Conservation (phyloP, 1,284 basidiomycete genomes). For the Stereum hirsutum region DNA sequence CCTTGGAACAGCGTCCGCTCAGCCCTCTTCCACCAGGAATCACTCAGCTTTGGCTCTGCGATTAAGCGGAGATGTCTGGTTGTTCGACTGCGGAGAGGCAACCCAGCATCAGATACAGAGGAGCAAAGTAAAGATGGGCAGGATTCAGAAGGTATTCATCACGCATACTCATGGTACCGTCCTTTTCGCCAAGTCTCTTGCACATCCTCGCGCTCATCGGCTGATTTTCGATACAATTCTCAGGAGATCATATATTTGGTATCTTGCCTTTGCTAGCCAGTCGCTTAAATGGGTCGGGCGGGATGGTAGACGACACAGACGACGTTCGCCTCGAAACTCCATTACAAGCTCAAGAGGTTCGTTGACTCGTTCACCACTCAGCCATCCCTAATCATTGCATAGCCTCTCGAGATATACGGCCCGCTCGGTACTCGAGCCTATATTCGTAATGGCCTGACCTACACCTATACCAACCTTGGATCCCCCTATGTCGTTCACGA, state of each 20-base stretch:
- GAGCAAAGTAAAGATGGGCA: conserved; percentile 66
- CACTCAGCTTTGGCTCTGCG: conserved; percentile 64
- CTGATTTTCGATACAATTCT: background rate
- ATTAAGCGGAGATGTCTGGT: conserved; percentile 60
- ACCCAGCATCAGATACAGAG: conserved; percentile 78
- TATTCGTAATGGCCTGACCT: conserved; percentile 62
- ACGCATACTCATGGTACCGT: conserved; percentile 85
- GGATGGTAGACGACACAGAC: conserved; percentile 46
- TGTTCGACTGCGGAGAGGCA: conserved; percentile 90
- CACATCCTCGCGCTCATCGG: background rate
- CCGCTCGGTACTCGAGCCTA: conserved; percentile 81
- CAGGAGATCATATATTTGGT: conserved; percentile 85
- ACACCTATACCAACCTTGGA: conserved; percentile 66
- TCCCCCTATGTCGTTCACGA: conserved; percentile 87
- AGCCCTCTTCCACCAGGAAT: conserved; percentile 66
- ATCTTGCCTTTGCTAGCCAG: conserved; percentile 65
- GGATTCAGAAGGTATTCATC: conserved; percentile 82
- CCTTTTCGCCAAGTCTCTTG: background rate
- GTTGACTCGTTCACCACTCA: too few species aligned
- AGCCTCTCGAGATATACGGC: conserved; percentile 82
- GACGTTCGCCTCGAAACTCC: too few species aligned
- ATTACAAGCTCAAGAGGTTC: conserved; percentile 27
- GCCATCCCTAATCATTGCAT: conserved; percentile 1
- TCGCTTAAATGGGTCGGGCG: conserved; percentile 64
- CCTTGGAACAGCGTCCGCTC: conserved; percentile 70